phyloP scores from a whole-genome alignment of 169 alveolate genomes.

The Eimeria necatrix region DNA sequence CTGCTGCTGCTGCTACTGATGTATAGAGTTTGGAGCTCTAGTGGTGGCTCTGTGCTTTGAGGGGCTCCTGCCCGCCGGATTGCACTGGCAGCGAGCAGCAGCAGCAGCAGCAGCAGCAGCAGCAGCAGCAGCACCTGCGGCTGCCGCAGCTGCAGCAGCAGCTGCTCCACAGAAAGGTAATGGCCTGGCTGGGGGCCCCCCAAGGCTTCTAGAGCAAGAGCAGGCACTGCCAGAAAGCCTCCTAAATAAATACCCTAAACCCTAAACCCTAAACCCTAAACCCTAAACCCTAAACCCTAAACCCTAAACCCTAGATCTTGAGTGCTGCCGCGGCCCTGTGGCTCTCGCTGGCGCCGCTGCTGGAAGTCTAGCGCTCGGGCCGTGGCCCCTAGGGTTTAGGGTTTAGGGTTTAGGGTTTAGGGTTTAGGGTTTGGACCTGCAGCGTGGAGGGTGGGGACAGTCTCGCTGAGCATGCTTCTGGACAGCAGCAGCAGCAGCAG shows the following conservation, averaged over 20 bases:
- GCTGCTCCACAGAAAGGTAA: neutral
- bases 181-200: neutral
- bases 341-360: neutral
- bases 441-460: neutral
- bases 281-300: neutral
- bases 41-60: neutral
- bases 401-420: slow-evolving; percentile 49
- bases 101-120: neutral
- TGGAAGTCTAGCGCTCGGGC: neutral
- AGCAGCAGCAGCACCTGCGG: slow-evolving; percentile 11
- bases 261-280: slow-evolving; percentile 51
- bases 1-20: slow-evolving; percentile 54
- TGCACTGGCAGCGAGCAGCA: neutral
- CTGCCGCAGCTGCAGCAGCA: neutral
- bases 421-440: slow-evolving; percentile 61
- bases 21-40: neutral
- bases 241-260: slow-evolving; percentile 28
- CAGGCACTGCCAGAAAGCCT: slow-evolving; percentile 50
- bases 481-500: slow-evolving; percentile 41
- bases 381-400: neutral
- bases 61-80: neutral
- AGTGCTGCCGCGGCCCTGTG: neutral
- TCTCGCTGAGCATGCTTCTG: neutral
- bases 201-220: neutral
- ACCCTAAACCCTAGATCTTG: neutral